A percentile compares a stretch with the other conserved stretches of the same genome.
Conservation (phyloP, 768 basidiomycete genomes). For the Pilatotrama ljubarskyi region DNA sequence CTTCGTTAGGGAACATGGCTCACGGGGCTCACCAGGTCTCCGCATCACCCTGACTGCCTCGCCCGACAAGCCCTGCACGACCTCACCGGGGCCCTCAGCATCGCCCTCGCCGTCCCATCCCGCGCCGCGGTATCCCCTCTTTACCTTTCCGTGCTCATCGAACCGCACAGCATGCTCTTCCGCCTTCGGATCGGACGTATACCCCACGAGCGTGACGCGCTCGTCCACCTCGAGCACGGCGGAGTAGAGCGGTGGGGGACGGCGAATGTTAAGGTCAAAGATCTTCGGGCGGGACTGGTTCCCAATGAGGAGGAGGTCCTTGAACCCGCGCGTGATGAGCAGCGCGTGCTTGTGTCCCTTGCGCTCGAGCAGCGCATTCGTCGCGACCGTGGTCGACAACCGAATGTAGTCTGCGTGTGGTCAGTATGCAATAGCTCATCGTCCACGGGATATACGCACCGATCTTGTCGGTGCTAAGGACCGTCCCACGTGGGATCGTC, state of each 20-base stretch:
- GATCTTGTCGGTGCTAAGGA: constrained; percentile 78
- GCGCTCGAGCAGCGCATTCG: constrained; percentile 92
- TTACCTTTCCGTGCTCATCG: constrained; percentile 65
- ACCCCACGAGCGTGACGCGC: constrained; percentile 92
- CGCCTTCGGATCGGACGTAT: constrained; percentile 83
- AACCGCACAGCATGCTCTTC: constrained; percentile 79
- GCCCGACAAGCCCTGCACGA: constrained; percentile 81
- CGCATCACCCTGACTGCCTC: constrained; percentile 86
- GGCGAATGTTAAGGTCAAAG: constrained; percentile 90
- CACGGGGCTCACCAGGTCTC: constrained; percentile 53
- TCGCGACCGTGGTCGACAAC: constrained; percentile 92
- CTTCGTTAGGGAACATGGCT: too few species aligned
- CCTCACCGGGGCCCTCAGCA: constrained; percentile 77
- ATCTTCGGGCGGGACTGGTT: constrained; percentile 95
- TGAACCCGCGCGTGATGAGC: constrained; percentile 89
- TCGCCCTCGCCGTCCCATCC: constrained; percentile 72
- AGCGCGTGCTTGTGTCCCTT: constrained; percentile 92
- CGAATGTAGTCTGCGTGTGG: constrained; percentile 79
- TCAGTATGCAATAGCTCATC: background rate
- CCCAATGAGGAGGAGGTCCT: constrained; percentile 88
- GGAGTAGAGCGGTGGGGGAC: constrained; percentile 74
- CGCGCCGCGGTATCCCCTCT: constrained; percentile 68
- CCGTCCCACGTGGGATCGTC: constrained; percentile 62
- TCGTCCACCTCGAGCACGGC: constrained; percentile 81
- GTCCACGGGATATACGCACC: constrained; percentile 43